These are phyloP conservation scores for Lycium barbarum DNA, from an alignment of 257 asterid genomes.

Conservation along the genomic window DNA sequence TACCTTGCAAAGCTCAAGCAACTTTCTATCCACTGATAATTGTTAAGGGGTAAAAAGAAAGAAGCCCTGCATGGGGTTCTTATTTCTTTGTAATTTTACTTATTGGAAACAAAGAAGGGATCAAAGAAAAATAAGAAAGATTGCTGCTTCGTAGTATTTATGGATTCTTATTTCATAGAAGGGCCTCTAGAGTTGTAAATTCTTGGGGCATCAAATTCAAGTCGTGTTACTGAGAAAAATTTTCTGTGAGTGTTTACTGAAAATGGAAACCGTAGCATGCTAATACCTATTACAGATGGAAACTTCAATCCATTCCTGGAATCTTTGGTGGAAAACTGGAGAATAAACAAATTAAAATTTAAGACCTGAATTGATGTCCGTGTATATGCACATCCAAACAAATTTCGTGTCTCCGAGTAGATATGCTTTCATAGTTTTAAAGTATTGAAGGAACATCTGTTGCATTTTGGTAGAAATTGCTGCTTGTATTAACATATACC, in stretches of 20 bases:
- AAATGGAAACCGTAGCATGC: not conserved
- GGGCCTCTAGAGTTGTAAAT: conserved; percentile 9
- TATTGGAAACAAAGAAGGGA: not conserved
- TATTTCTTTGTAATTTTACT: conserved; percentile 29
- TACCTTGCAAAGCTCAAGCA: not conserved
- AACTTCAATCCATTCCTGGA: not conserved
- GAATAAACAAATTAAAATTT: not conserved
- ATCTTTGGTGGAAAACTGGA: conserved; percentile 2
- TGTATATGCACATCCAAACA: not conserved
- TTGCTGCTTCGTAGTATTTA: conserved; percentile 1
- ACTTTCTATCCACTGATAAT: not conserved
- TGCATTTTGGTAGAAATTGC: not conserved
- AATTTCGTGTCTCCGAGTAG: not conserved
- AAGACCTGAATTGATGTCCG: not conserved
- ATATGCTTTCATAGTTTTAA: not conserved
- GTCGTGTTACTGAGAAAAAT: not conserved
- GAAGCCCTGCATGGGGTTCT: not conserved
- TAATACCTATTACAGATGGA: not conserved
- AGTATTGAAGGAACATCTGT: not conserved
- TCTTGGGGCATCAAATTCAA: not conserved
- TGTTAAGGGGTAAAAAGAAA: not conserved
- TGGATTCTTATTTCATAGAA: not conserved
- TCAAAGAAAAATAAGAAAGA: not conserved
- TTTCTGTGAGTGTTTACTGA: not conserved
- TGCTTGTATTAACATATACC: not conserved